Base-by-base conservation (phyloP, 129 eudicot genomes). In the Saussurea involucrata region DNA sequence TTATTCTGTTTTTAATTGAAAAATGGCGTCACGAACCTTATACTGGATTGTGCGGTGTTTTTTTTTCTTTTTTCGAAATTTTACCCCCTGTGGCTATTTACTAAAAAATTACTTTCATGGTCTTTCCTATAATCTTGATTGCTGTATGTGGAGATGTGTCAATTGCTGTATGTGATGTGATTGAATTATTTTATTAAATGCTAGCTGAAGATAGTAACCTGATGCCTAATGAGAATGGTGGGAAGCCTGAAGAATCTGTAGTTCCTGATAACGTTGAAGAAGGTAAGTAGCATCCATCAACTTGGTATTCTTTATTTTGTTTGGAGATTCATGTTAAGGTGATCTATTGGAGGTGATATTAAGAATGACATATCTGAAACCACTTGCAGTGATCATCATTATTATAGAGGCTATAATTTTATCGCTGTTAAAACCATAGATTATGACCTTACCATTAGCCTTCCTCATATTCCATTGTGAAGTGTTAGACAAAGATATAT, bases 131-230 rank as follows among this genome's bases (percentile, higher is more conserved):
- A 15, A 49, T 17, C 20, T 49, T 49, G 21, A 49, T 49, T 13
- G 18, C 57, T 46, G n/a, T 46, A 46, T 12, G 58, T 15, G 58
- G 58, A 0, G 22, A 53, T 53, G 22, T n/a, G 36, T 69, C 32
- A 40, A 18, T 25, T 0, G 64, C 71, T 75, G 42, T 17, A 63
- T 75, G 18, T 31, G 13, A 63, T 75, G 18, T 31, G 13, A 29
- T 44, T 77, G 33, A 69, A 24, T 57, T 17, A 31, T 68, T 71
- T 71, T 25, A 40, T 58, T 77, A 49, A 80, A 83, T 85, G 77
- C 28, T 76, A 76, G 90, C 85, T 78, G 96, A 86, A 77, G 98
- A 93, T 73, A 80, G 33, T 73, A 66, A 27, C 31, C 83, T 55
- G 70, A 58, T 80, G 84, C 81, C 81, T 71, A 72, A 75, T 70